These are phyloP conservation scores for Stromatinia cepivora DNA, from an alignment of 2,329 filamentous ascomycete species.

Conservation along the genomic window DNA sequence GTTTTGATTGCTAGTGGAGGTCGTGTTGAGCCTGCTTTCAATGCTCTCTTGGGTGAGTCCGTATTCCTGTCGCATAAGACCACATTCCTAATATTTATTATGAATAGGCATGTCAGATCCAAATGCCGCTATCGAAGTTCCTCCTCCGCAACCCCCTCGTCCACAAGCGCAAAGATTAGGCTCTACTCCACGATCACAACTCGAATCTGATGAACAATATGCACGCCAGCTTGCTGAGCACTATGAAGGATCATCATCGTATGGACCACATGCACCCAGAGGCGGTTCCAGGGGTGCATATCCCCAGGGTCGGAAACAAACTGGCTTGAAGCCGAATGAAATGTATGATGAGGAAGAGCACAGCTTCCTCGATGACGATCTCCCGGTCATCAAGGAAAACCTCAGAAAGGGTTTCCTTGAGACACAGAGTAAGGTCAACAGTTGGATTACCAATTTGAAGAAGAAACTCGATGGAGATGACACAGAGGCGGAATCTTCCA, in stretches of 20 bases:
- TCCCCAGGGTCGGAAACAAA: conserved; percentile 48
- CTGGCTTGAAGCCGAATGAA: conserved; percentile 55
- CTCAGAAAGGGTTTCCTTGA: conserved; percentile 92
- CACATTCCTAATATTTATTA: conserved; percentile 20
- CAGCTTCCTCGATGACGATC: conserved; percentile 93
- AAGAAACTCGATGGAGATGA: conserved; percentile 93
- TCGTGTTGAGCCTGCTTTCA: conserved; percentile 89
- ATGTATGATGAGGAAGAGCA: conserved; percentile 68
- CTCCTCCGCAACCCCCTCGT: conserved; percentile 78
- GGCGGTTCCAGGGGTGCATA: conserved; percentile 40
- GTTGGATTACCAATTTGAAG: conserved; percentile 86
- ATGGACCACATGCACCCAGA: conserved; percentile 50
- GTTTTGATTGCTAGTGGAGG: conserved; percentile 84
- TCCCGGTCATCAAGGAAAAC: conserved; percentile 90
- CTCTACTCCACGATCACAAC: conserved; percentile 67
- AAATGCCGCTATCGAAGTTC: conserved; percentile 59
- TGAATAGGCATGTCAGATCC: conserved; percentile 76
- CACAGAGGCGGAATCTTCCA: conserved; percentile 48
- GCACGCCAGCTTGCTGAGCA: conserved; percentile 91
- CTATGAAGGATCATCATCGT: conserved; percentile 62
- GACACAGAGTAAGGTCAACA: conserved; percentile 89
- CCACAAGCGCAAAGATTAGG: conserved; percentile 59
- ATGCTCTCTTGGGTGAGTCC: conserved; percentile 76
- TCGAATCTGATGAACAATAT: conserved; percentile 89
- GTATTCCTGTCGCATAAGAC: background rate